A percentile compares a stretch with the other conserved stretches of the same genome.
phyloP scores from a whole-genome alignment of 75 land plant genomes.

The Sequoia sempervirens region DNA sequence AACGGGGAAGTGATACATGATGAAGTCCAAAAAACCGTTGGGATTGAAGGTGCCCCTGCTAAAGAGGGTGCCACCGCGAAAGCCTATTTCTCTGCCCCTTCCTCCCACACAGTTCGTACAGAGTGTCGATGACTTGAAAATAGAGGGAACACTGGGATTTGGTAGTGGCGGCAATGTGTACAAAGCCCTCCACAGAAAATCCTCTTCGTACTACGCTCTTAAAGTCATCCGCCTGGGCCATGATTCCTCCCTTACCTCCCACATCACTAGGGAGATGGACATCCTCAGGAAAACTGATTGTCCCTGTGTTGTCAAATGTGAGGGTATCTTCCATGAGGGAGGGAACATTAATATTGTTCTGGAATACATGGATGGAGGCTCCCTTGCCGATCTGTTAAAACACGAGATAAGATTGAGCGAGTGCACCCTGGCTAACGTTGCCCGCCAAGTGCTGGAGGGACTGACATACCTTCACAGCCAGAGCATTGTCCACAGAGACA shows the following conservation, averaged over 20 bases:
- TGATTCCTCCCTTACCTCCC: conserved; percentile 22
- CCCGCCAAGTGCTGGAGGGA: too few species aligned
- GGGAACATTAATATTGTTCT: conserved; percentile 25
- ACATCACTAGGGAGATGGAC: conserved; percentile 45
- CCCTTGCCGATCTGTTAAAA: conserved; percentile 4
- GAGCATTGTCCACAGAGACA: too few species aligned
- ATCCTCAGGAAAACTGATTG: conserved; percentile 36
- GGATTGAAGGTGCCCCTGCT: conserved; percentile 14
- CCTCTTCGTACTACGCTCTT: conserved; percentile 21
- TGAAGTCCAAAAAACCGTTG: neutral
- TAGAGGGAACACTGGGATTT: conserved; percentile 33
- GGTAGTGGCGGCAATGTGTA: conserved; percentile 73
- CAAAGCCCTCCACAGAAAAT: conserved; percentile 47
- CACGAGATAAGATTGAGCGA: conserved; percentile 18
- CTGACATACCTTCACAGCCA: too few species aligned
- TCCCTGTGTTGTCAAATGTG: conserved; percentile 45
- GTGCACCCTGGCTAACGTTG: conserved; percentile 19
- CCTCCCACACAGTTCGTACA: conserved; percentile 19
- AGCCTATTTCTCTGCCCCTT: conserved; percentile 6
- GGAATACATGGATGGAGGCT: too few species aligned
- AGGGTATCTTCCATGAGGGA: conserved; percentile 23
- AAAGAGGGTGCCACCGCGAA: too few species aligned
- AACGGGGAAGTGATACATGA: too few species aligned
- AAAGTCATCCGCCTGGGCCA: conserved; percentile 35
- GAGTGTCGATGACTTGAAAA: conserved; percentile 28